phyloP scores from a whole-genome alignment of 2,329 filamentous ascomycete genomes.

The Aspergillus sp. region DNA sequence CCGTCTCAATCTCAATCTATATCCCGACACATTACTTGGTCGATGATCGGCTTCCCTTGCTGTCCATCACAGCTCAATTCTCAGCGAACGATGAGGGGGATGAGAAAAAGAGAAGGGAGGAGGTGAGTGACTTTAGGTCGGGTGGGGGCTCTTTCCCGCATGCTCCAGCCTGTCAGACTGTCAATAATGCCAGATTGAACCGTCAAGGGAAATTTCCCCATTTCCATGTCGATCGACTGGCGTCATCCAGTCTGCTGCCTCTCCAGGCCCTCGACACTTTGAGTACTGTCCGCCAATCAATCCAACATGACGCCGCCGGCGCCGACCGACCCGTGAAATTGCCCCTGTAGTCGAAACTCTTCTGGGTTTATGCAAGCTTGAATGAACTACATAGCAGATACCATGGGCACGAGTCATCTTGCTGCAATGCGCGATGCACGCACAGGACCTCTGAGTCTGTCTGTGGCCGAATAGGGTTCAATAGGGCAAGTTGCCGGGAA shows the following conservation, averaged over 20 bases:
- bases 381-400: too few species aligned
- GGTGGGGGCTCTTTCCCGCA: neutral
- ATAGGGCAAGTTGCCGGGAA: neutral
- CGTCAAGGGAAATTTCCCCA: neutral
- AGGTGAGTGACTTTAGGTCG: neutral
- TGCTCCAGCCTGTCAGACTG: neutral
- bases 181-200: neutral
- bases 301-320: neutral
- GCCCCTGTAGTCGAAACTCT: too few species aligned
- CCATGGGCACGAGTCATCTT: too few species aligned
- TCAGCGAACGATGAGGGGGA: too few species aligned
- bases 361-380: too few species aligned
- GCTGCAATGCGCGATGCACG: neutral
- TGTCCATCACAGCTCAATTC: neutral
- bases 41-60: neutral
- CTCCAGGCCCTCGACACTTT: neutral
- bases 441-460: neutral
- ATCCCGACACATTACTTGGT: neutral
- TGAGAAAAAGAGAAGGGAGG: neutral
- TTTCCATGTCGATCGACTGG: neutral
- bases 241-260: neutral
- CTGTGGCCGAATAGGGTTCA: neutral
- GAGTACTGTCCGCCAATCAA: neutral
- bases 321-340: neutral
- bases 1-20: neutral